These are phyloP conservation scores for Syzygium grande DNA, from an alignment of 345 rosid species.

Conservation along the genomic window DNA sequence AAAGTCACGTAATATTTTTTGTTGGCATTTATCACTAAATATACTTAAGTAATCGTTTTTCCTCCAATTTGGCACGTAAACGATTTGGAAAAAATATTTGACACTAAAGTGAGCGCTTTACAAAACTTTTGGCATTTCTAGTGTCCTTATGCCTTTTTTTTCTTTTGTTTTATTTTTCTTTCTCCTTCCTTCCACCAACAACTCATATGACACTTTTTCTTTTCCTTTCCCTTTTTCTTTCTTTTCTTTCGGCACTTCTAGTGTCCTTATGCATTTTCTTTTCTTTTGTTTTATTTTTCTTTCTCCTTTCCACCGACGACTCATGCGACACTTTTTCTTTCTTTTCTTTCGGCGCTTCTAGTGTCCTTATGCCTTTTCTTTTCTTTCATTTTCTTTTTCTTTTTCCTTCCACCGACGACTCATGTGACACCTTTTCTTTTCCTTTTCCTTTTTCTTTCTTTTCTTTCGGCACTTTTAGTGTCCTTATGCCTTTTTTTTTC, in stretches of 20 bases:
- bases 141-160: too few species aligned
- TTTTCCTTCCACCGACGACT: neutral
- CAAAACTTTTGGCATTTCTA: too few species aligned
- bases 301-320: neutral
- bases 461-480: neutral
- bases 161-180: neutral
- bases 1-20: too few species aligned
- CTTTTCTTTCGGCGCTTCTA: neutral
- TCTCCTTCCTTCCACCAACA: fast-evolving
- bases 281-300: too few species aligned
- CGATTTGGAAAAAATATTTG: too few species aligned
- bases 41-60: too few species aligned
- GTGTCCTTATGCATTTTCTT: too few species aligned
- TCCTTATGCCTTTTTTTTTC: neutral
- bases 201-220: neutral
- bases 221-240: too few species aligned
- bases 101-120: too few species aligned
- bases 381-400: neutral
- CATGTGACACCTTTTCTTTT: neutral
- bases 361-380: too few species aligned
- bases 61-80: too few species aligned
- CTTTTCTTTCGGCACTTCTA: neutral
- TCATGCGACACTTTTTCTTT: neutral
- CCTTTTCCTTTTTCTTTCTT: neutral
- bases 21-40: too few species aligned